Base-by-base conservation (phyloP, 129 eudicot species). In the Tanacetum coccineum region DNA sequence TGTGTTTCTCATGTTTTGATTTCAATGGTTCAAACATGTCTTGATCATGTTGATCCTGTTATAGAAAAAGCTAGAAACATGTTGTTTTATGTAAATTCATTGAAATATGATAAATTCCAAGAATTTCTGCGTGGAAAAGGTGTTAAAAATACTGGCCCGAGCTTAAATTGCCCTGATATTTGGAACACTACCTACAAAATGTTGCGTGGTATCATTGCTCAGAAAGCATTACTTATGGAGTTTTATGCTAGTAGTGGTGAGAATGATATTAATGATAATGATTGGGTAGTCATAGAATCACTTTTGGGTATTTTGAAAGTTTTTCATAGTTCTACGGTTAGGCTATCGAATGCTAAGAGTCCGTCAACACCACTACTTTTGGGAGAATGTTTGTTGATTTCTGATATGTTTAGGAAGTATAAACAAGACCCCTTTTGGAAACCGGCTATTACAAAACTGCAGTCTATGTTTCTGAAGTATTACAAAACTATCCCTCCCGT, bases 281-380 rank as follows among this genome's bases (percentile, higher is more conserved):
- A 70, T 47, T 70, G 75, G 75, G 67, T 26, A 13, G 30, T 3
- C 5, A 47, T 70, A 4, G 67, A 59, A 28, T 70, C 75, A 0
- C 67, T 70, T 70, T 18, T 59, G 75, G 75, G 59, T 17, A 70
- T 70, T 47, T 62, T 71, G 1, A 19, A 71, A 30, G 75, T 71
- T 13, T 71, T 36, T 36, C 42, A 14, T 17, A 61, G 6, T 20
- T 60, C 75, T 3, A 60, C 61, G 2, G 28, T 36, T 36, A 36
- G 42, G 42, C 42, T 36, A 6, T 1, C 42, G 9, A 36, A 36
- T 36, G 42, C 9, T 36, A 36, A 36, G 7, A 36, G 42, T 36
- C 42, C 42, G 9, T 36, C 42, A 6, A 0, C 42, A 36, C 42
- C 42, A 36, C 42, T 36, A 36, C 10, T 36, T 36, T 36, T 36